These are phyloP conservation scores for Scytalidium lignicola DNA, from an alignment of 2,329 filamentous ascomycete genomes.

Conservation along the genomic window DNA sequence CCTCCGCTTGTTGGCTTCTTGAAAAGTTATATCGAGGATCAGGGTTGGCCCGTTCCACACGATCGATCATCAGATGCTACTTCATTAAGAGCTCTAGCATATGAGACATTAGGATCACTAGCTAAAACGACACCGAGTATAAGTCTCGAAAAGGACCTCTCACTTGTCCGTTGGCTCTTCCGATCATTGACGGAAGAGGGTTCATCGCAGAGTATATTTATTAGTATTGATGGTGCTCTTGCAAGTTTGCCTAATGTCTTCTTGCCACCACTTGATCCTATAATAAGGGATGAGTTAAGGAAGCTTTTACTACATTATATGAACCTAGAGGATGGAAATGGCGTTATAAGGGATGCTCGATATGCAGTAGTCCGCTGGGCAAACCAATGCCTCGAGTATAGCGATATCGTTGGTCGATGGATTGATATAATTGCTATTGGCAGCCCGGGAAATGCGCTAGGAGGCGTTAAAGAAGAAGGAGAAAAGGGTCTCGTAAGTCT, in stretches of 20 bases:
- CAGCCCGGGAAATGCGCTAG: slow-evolving; percentile 60
- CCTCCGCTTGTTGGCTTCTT: slow-evolving; percentile 63
- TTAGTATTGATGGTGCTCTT: slow-evolving; percentile 85
- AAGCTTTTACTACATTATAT: slow-evolving; percentile 66
- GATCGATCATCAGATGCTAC: slow-evolving; percentile 55
- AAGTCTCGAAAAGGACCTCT: slow-evolving; percentile 44
- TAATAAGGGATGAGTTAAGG: slow-evolving; percentile 21
- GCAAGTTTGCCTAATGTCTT: slow-evolving; percentile 68
- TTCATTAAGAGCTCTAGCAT: slow-evolving; percentile 71
- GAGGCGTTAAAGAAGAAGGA: slow-evolving; percentile 85
- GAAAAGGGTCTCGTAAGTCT: slow-evolving; percentile 75
- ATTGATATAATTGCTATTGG: slow-evolving; percentile 79
- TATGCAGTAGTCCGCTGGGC: slow-evolving; percentile 85
- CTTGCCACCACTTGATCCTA: slow-evolving; percentile 30
- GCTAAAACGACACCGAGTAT: slow-evolving; percentile 59
- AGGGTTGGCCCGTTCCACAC: slow-evolving; percentile 74
- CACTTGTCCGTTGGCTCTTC: slow-evolving; percentile 72
- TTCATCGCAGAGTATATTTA: slow-evolving; percentile 65
- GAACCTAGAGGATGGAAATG: slow-evolving; percentile 42
- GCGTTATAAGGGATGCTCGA: slow-evolving; percentile 66
- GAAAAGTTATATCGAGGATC: slow-evolving; percentile 66
- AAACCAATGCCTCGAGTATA: slow-evolving; percentile 79
- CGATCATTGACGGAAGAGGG: slow-evolving; percentile 75
- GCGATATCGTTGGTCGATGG: slow-evolving; percentile 76
- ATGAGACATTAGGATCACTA: slow-evolving; percentile 84